Percentiles rank a stretch among this genome's conserved stretches.
Conservation (phyloP, 768 basidiomycete species). For the Coprinellus aureogranulatus region DNA sequence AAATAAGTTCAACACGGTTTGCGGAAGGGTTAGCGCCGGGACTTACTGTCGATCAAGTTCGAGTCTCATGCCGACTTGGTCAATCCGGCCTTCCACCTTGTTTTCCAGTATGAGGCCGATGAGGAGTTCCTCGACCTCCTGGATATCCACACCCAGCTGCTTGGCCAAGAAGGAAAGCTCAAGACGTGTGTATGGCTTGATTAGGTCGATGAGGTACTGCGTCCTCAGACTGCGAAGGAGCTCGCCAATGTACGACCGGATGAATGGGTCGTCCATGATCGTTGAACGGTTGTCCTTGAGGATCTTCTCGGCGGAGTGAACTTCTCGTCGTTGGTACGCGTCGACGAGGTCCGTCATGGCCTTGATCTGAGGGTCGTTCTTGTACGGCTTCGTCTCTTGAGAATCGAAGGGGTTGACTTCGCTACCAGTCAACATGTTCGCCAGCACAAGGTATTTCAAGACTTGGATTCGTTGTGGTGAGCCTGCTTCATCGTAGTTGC, state of each 20-base stretch:
- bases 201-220: constrained; percentile 95
- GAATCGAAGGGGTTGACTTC: constrained; percentile 99
- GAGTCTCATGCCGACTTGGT: constrained; percentile 91
- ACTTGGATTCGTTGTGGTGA: constrained; percentile 97
- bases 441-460: constrained; percentile 94
- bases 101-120: constrained; percentile 93
- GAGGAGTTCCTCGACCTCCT: constrained; percentile 91
- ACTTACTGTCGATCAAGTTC: constrained; percentile 86
- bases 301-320: constrained; percentile 97
- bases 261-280: constrained; percentile 95
- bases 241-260: constrained; percentile 93
- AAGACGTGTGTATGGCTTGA: constrained; percentile 94
- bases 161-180: constrained; percentile 92
- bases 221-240: constrained; percentile 91
- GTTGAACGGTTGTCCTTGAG: constrained; percentile 89
- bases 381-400: constrained; percentile 99
- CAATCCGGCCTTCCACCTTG: constrained; percentile 95
- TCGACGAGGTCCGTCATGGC: constrained; percentile 98
- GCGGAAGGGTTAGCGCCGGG: not conserved
- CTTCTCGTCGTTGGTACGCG: constrained; percentile 94
- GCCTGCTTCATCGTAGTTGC: constrained; percentile 97
- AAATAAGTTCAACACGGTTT: constrained; percentile 14
- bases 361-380: constrained; percentile 92
- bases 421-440: constrained; percentile 97
- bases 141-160: constrained; percentile 93